Evolutionary conservation across 495 filamentous ascomycete genomes (phyloP).

Genomic region (Neurospora cerealis): DNA sequence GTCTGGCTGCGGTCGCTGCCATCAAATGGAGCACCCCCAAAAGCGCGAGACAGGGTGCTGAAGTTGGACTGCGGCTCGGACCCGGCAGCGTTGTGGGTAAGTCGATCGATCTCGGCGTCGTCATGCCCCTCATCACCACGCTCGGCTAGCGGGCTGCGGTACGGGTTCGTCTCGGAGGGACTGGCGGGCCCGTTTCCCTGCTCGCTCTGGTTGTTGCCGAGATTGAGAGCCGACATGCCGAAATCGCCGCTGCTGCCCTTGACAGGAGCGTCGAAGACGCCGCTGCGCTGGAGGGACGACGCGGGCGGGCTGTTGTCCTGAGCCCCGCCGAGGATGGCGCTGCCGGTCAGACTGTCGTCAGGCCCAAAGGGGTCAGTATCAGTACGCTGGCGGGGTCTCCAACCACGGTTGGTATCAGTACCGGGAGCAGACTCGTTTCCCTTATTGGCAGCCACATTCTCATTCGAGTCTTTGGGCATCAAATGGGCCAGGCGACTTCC

Average conservation of each 20-base stretch:
- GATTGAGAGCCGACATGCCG: conserved; percentile 69
- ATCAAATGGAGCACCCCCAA: conserved; percentile 48
- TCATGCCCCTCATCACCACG: conserved; percentile 57
- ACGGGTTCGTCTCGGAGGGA: conserved; percentile 96
- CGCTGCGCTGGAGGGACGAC: conserved; percentile 25
- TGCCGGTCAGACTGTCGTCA: conserved; percentile 55
- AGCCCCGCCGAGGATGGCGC: conserved; percentile 69
- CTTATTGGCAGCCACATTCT: conserved; percentile 43
- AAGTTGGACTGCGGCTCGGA: conserved; percentile 36
- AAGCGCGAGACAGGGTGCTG: conserved; percentile 35
- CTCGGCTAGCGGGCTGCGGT: conserved; percentile 61
- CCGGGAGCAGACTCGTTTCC: conserved; percentile 19
- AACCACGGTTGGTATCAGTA: conserved; percentile 27
- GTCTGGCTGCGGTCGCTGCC: conserved; percentile 78
- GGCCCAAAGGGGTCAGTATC: conserved; percentile 77
- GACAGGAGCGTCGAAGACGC: conserved; percentile 46
- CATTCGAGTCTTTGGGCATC: conserved; percentile 65
- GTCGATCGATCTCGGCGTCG: conserved; percentile 50
- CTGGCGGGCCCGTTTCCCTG: conserved; percentile 53
- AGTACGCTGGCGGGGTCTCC: conserved; percentile 49
- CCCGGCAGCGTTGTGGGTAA: conserved; percentile 23
- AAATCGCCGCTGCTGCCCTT: conserved; percentile 53
- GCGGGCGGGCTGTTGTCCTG: conserved; percentile 60
- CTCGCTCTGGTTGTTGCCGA: conserved; percentile 33
- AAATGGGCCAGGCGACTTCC: conserved; percentile 79